Base-by-base conservation (phyloP, 2,329 filamentous ascomycete genomes). In the Xylaria sp. region DNA sequence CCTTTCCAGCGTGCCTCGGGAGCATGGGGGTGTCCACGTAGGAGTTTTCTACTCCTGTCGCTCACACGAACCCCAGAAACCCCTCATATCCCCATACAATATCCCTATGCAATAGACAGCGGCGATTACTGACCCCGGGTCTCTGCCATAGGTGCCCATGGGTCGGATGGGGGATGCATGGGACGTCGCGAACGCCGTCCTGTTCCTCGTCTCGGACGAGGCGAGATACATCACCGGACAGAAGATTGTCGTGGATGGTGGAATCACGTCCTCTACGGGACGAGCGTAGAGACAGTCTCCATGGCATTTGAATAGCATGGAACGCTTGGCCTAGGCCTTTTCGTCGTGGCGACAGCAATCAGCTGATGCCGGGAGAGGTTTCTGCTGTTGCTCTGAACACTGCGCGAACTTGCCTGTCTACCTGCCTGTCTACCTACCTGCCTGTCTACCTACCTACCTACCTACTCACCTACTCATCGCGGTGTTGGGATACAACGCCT, bases 201-300 rank as follows among this genome's bases (percentile, higher is more conserved):
- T 86, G 13, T 90, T 88, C 69, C 78, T 90, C 61, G 87, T 82
- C 2, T 87, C 85, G 39, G 82, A 86, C 51, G 86, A 88, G 67
- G 85, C 87, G 2, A 81, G 79, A 39, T 90, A 90, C 73, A 84
- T 90, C 3, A 90, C 87, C 0, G 88, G 87, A 0, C 82, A 85
- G 72, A 81, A 83, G 73, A 76, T 86, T 69, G 79, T 86, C 11
- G 79, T 85, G 3, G 83, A 84, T 73, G 83, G 82, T 0, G 83
- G 81, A 0, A 79, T 82, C 33, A 81, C 79, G 1, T 75, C 72
- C 25, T 82, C 79, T 7, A 82, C 80, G 2, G 80, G 79, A 29
- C 42, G 62, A 38, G 49, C 65, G 5, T 66, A 59, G 50, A 39
- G n/a, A n/a, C n/a, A n/a, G n/a, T n/a, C n/a, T n/a, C n/a, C n/a